phyloP scores from a whole-genome alignment of 1,139 yeast genomes.

The Yamadazyma mexicana region DNA sequence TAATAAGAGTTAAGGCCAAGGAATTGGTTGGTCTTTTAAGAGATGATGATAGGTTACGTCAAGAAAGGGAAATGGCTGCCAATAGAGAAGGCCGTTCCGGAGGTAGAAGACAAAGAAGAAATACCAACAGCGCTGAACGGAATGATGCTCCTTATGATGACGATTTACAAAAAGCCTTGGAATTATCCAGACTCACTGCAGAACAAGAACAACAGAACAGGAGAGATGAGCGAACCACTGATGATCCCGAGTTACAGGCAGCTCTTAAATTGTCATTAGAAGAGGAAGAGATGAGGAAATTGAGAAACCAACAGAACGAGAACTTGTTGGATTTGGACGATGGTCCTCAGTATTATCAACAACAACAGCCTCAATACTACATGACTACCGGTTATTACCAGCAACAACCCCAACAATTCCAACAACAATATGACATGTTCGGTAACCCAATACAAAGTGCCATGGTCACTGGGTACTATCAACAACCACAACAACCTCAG shows the following conservation, averaged over 20 bases:
- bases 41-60: conserved; percentile 80
- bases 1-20: conserved; percentile 87
- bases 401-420: conserved; percentile 20
- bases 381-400: conserved; percentile 24
- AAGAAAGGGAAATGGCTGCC: conserved; percentile 61
- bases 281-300: conserved; percentile 78
- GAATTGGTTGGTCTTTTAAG: conserved; percentile 76
- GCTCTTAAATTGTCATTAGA: conserved; percentile 85
- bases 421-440: conserved; percentile 59
- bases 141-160: conserved; percentile 58
- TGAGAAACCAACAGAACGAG: conserved; percentile 44
- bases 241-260: conserved; percentile 72
- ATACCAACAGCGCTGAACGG: conserved; percentile 22
- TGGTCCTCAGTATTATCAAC: conserved; percentile 26
- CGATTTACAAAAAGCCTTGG: conserved; percentile 83
- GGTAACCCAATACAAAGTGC: conserved; percentile 72
- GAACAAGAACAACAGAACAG: conserved; percentile 61
- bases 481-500: conserved; percentile 19
- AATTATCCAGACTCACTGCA: conserved; percentile 79
- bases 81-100: conserved; percentile 13
- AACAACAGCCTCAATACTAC: conserved; percentile 36
- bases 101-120: conserved; percentile 16
- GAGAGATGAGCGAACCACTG: conserved; percentile 34
- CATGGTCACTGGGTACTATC: conserved; percentile 51
- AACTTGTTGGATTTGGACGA: conserved; percentile 60